Base-by-base conservation (phyloP, 768 basidiomycete species). In the Rubroboletus satanas region DNA sequence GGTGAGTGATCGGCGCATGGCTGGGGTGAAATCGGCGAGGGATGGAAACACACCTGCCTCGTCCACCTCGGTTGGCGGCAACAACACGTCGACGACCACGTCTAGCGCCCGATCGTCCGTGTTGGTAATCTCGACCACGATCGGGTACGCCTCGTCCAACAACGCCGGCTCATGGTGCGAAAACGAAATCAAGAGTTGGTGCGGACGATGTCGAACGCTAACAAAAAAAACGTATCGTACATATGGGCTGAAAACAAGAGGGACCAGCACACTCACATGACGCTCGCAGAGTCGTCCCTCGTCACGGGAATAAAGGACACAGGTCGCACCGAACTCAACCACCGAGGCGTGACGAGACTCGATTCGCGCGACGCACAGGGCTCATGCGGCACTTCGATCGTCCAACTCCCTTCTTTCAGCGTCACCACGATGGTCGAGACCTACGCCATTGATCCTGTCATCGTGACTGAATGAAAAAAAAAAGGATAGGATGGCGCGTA, bases 11-110 rank as follows among this genome's bases (percentile, higher is more conserved):
- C 14, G 8, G 23, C 15, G 1, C 18, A 37, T 8, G 5, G 17
- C 10, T 7, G 11, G 45, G 8, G 7, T 8, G 31, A 45, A 18
- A 12, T 31, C 18, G 5, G 21, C 5, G 6, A 10, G 1, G 18
- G 10, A n/a, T 6, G 38, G 36, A 36, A 48, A 60, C 83, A 17
- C 49, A 90, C 91, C 77, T 21, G 87, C 80, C 55, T 83, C 80
- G 58, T 91, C 90, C 47, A 84, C 76, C 60, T 90, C 89, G 2
- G 82, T 79, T 1, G 93, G 93, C 51, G 92, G 91, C 33, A 98
- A 70, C 53, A 96, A 75, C 5, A 90, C 79, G 52, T 93, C 89
- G 10, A 93, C 73, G 5, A 78, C 72, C 12, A 91, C 71, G 15
- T 89, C 83, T 11, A 98, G 70, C 26, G 84, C 78, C 18, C 83